Evolutionary conservation across 768 basidiomycete genomes (phyloP), one percentile per base, ranked within the genome.

Genomic region (Suillus discolor): DNA sequence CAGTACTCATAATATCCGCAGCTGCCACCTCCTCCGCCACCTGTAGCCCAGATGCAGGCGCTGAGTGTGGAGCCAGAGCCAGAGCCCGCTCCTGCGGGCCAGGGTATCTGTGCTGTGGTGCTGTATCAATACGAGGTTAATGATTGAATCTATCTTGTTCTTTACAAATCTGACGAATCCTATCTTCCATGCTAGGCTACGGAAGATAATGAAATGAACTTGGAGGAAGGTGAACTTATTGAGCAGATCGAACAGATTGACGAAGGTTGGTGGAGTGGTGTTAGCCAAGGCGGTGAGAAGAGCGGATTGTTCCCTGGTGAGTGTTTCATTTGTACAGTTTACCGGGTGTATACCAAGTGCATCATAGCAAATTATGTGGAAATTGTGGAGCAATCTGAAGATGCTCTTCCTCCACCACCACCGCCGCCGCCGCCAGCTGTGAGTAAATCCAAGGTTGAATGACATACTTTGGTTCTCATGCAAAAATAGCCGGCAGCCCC

Each of bases 201-300:
- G 13, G 93, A 94, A 77, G 92, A 94, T 66, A 95, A 95, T 71
- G 96, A 98, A 74, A 87, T 98, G 80, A 75, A 75, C 64, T 83
- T 97, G 28, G 68, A 80, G 1, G 95, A 97, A 75, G 93, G 94
- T 54, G 93, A 96, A 72, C 77, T 89, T 42, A 87, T 97, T 59
- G 87, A 90, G 64, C 86, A 91, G 68, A 87, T 97, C 57, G 92
- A 95, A 76, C 88, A 93, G 76, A 77, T 93, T 18, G 93, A 91
- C 69, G 92, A 93, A 70, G 92, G 93, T 7, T 99, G 96, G 96
- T 97, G 96, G 96, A 85, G 82, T 65, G 96, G 94, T 25, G 81
- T 87, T 59, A 89, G 88, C 38, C 78, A 82, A 49, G 84, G 81
- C 28, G 94, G 94, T 6, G 25, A 36, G 6, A 89, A 91, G 80